These are phyloP conservation scores for Colletotrichum truncatum DNA, from an alignment of 2,329 filamentous ascomycete genomes.

Conservation along the genomic window DNA sequence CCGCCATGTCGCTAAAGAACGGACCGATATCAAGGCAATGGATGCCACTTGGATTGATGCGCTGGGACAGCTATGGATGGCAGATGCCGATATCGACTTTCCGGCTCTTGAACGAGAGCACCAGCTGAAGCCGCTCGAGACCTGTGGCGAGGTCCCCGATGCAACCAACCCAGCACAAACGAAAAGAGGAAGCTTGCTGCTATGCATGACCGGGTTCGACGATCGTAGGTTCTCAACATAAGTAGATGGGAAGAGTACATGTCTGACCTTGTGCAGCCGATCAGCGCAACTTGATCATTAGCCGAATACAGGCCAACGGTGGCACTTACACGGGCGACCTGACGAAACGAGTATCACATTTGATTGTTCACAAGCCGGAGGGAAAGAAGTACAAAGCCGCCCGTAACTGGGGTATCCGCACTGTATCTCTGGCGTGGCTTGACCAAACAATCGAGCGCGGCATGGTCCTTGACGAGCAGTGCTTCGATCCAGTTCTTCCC, in stretches of 20 bases:
- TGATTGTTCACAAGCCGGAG: slow-evolving; percentile 80
- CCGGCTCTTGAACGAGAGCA: slow-evolving; percentile 73
- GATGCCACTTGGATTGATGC: slow-evolving; percentile 86
- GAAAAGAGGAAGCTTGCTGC: slow-evolving; percentile 53
- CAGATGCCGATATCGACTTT: slow-evolving; percentile 80
- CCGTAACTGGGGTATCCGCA: slow-evolving; percentile 80
- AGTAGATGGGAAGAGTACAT: background rate
- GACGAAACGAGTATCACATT: slow-evolving; percentile 85
- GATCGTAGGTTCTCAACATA: slow-evolving; percentile 48
- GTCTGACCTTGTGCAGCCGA: slow-evolving; percentile 52
- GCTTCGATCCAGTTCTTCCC: slow-evolving; percentile 81
- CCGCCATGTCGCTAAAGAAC: slow-evolving; percentile 89
- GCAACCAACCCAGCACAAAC: slow-evolving; percentile 42
- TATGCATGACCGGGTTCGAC: slow-evolving; percentile 67
- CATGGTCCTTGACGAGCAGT: slow-evolving; percentile 89
- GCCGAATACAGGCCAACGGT: slow-evolving; percentile 74
- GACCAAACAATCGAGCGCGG: slow-evolving; percentile 83
- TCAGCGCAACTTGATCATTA: slow-evolving; percentile 76
- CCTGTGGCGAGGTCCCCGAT: slow-evolving; percentile 45
- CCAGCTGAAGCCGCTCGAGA: slow-evolving; percentile 71
- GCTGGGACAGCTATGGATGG: slow-evolving; percentile 81
- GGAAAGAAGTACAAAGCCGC: slow-evolving; percentile 93
- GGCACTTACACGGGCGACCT: slow-evolving; percentile 90
- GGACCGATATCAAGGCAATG: slow-evolving; percentile 87
- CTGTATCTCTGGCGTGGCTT: slow-evolving; percentile 88